Percentiles rank a stretch among this genome's conserved stretches.
Conservation (phyloP, 768 basidiomycete species). For the Pisolithus tinctorius region DNA sequence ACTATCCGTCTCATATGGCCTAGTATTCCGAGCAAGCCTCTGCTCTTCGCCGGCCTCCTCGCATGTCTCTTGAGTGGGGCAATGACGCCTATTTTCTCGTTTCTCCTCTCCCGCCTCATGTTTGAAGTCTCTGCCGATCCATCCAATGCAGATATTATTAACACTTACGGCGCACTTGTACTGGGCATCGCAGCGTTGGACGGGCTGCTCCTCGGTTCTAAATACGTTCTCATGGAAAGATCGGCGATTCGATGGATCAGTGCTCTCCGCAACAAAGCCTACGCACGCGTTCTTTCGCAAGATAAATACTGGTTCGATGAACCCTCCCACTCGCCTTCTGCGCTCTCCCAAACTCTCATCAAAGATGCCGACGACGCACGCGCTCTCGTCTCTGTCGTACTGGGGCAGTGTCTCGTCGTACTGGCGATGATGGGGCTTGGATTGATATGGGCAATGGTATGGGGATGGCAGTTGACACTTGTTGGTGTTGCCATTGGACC, state of each 20-base stretch:
- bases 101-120: conserved; percentile 75
- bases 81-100: conserved; percentile 90
- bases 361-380: conserved; percentile 90
- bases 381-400: conserved; percentile 63
- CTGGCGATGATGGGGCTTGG: conserved; percentile 77
- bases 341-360: conserved; percentile 68
- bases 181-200: conserved; percentile 71
- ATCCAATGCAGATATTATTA: conserved; percentile 51
- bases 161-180: conserved; percentile 64
- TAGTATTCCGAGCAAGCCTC: conserved; percentile 64
- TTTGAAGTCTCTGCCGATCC: conserved; percentile 71
- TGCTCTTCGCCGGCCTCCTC: conserved; percentile 64
- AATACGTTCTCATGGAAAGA: conserved; percentile 77
- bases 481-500: conserved; percentile 85
- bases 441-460: conserved; percentile 79
- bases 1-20: conserved; percentile 57
- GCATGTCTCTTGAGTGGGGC: conserved; percentile 70
- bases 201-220: conserved; percentile 65
- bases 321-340: conserved; percentile 47
- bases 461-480: conserved; percentile 90
- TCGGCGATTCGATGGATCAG: conserved; percentile 72
- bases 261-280: conserved; percentile 48
- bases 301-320: conserved; percentile 87
- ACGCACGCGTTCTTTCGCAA: conserved; percentile 59
- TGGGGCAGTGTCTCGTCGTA: conserved; percentile 69